Base-by-base conservation (phyloP, 2,329 filamentous ascomycete genomes). In the Fusarium oligoseptatum region DNA sequence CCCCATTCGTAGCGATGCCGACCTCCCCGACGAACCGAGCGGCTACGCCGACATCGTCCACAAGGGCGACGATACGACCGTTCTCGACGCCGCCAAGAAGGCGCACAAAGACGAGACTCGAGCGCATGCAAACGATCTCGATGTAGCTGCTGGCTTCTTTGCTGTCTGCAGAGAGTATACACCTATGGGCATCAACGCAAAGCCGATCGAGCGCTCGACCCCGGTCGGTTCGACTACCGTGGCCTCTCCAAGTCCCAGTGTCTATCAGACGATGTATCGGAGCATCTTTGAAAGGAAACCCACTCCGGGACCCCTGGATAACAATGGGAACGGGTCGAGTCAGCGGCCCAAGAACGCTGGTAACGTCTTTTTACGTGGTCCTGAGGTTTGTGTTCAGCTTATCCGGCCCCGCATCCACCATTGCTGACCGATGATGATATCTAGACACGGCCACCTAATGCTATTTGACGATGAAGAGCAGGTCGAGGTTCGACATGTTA, bases 181-280 rank as follows among this genome's bases (percentile, higher is more conserved):
- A 1, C 94, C 95, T 48, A 95, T 95, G 81, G 95, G 95, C 48
- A 92, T 97, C 82, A 97, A 97, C 85, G 94, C 95, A 70, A 97
- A 96, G 84, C 95, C 95, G 7, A 95, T 96, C 68, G 95, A 98
- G 84, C 90, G 95, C 70, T 91, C 92, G 36, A 96, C 94, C 0
- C 94, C 95, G 7, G 90, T 94, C 14, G 95, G 94, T 20, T 92
- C 93, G 66, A 84, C 89, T 62, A 92, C 93, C 17, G 91, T 97
- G 52, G 91, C 92, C 37, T 87, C 93, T 48, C 93, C 95, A 66
- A 97, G 95, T 80, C 95, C 94, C 66, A 98, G 96, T 82, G 96
- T 99, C 41, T 98, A 98, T 83, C 97, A 98, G 88, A 93, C 93
- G 82, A 98, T 99, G 95, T 99, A 99, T 84, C 89, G 95, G 81